A percentile compares a stretch with the other conserved stretches of the same genome.
Conservation (phyloP, 805 yeast genomes). For the Zygosaccharomyces gambellarensis region DNA sequence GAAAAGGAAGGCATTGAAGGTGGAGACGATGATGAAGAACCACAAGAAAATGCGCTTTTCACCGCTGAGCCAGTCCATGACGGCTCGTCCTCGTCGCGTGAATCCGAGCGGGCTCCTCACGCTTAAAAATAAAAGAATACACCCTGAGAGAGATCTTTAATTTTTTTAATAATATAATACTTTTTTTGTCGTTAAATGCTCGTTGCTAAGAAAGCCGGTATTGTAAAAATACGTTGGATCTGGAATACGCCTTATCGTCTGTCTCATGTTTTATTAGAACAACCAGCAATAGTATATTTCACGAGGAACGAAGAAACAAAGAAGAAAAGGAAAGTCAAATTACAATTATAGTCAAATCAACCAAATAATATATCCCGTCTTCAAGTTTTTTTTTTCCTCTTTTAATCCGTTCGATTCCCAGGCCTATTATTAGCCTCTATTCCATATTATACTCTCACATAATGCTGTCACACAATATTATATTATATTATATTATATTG, state of each 20-base stretch:
- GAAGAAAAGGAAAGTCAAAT: too few relatives aligned
- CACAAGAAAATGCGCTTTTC: slow-evolving; percentile 4
- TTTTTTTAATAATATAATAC: background rate
- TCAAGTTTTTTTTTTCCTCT: too few relatives aligned
- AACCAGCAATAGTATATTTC: too few relatives aligned
- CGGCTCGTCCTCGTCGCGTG: slow-evolving; percentile 2
- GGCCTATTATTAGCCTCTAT: too few relatives aligned
- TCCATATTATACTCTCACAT: too few relatives aligned
- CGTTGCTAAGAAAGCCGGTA: background rate
- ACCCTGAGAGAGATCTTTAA: background rate
- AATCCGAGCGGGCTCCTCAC: slow-evolving; percentile 7
- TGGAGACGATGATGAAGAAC: slow-evolving; percentile 18
- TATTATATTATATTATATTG: too few relatives aligned
- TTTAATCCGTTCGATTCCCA: too few relatives aligned
- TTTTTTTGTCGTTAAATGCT: background rate
- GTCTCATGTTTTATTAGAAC: too few relatives aligned
- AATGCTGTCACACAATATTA: too few relatives aligned
- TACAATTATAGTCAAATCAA: too few relatives aligned
- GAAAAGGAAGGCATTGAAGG: slow-evolving; percentile 27
- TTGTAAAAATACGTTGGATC: background rate
- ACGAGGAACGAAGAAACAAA: too few relatives aligned
- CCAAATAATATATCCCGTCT: too few relatives aligned
- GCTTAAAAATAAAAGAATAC: background rate
- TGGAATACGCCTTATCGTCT: background rate
- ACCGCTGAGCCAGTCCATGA: slow-evolving; percentile 2